Evolutionary conservation across 164 flowering plant genomes (phyloP).

Genomic region (Vitis amurensis): DNA sequence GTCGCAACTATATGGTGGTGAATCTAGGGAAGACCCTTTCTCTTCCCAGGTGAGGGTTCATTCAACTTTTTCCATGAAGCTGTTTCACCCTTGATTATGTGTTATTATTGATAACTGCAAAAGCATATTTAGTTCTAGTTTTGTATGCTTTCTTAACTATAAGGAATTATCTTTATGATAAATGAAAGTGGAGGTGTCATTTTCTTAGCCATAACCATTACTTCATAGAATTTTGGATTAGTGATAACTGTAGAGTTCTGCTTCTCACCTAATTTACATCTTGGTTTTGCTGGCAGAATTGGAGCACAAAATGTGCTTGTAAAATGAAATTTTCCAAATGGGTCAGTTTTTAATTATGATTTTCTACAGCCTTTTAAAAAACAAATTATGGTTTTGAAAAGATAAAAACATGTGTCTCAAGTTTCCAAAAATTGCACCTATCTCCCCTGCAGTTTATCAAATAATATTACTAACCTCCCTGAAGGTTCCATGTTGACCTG

Average conservation of each 20-base stretch:
- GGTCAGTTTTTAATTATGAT: neutral
- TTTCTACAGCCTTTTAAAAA: neutral
- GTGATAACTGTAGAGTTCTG: neutral
- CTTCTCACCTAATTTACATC: neutral
- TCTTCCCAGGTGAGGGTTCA: slow-evolving; percentile 18
- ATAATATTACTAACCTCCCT: no score
- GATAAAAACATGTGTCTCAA: no score
- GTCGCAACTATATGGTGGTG: slow-evolving; percentile 1
- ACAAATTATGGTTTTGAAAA: neutral
- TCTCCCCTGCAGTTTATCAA: no score
- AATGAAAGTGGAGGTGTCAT: neutral
- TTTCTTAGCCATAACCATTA: neutral
- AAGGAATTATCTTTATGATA: neutral
- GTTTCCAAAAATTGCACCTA: no score
- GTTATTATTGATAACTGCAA: no score
- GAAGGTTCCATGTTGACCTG: no score
- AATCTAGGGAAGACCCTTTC: slow-evolving; percentile 6
- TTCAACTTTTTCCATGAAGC: neutral
- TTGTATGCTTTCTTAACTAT: neutral
- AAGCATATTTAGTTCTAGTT: no score
- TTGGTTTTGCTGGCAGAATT: neutral
- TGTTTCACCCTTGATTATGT: no score
- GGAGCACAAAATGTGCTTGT: neutral
- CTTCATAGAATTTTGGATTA: neutral
- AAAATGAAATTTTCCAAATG: neutral